phyloP scores from a whole-genome alignment of 441 rosid genomes.

The Aleurites moluccanus region DNA sequence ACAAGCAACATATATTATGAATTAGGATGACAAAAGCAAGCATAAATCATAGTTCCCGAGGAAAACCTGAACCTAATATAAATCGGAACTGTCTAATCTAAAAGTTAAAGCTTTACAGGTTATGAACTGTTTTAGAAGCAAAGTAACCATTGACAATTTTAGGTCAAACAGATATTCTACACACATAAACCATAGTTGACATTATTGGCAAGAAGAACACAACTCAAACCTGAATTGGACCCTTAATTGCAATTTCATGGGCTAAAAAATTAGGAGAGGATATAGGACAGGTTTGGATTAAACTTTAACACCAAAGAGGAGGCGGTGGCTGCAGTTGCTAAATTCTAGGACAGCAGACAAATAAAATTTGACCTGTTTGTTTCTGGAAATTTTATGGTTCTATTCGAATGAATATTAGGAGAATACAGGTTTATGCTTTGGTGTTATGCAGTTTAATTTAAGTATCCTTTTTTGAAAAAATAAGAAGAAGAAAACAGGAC shows the following conservation, averaged over 20 bases:
- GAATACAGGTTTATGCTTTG: not conserved
- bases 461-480: not conserved
- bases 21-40: conserved; percentile 2
- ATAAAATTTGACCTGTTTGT: too few relatives aligned
- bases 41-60: not conserved
- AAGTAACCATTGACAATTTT: too few relatives aligned
- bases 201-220: not conserved
- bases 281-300: not conserved
- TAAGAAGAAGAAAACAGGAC: not conserved
- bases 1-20: not conserved
- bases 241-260: not conserved
- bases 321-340: not conserved
- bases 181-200: not conserved
- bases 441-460: too few relatives aligned
- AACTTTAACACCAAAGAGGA: not conserved
- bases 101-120: not conserved
- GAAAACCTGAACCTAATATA: not conserved
- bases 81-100: not conserved
- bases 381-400: too few relatives aligned
- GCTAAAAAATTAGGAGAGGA: not conserved
- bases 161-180: not conserved
- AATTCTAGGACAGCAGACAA: not conserved
- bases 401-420: not conserved
- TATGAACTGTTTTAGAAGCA: not conserved
- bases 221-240: not conserved